Conservation (phyloP, 192 early-diverging fungal species). For the Coemansia interrupta region DNA sequence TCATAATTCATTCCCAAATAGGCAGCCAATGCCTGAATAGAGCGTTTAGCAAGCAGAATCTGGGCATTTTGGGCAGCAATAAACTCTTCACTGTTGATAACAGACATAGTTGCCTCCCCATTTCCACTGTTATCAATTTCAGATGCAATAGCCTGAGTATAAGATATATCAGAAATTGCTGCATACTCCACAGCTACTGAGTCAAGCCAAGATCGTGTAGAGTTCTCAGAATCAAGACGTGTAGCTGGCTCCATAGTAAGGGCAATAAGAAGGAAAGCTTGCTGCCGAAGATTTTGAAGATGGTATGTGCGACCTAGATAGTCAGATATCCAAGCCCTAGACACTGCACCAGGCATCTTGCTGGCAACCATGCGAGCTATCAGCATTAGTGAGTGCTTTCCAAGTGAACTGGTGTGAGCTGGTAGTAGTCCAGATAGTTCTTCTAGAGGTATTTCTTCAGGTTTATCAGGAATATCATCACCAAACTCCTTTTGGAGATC, state of each 20-base stretch:
- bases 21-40: slow-evolving; percentile 73
- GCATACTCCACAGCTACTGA: slow-evolving; percentile 68
- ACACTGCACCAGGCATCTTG: slow-evolving; percentile 93
- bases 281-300: slow-evolving; percentile 69
- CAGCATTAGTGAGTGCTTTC: slow-evolving; percentile 74
- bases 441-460: slow-evolving; percentile 82
- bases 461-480: slow-evolving; percentile 78
- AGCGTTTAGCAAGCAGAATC: slow-evolving; percentile 65
- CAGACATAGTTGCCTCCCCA: slow-evolving; percentile 55
- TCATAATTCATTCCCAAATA: slow-evolving; percentile 69
- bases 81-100: slow-evolving; percentile 86
- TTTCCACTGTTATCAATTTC: slow-evolving; percentile 5
- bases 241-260: slow-evolving; percentile 77
- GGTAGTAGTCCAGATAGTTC: slow-evolving; percentile 73
- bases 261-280: slow-evolving; percentile 72
- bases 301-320: slow-evolving; percentile 71
- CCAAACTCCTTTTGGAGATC: slow-evolving; percentile 92
- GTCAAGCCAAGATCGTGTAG: slow-evolving; percentile 80
- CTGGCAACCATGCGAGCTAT: slow-evolving; percentile 74
- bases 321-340: slow-evolving; percentile 70
- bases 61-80: slow-evolving; percentile 70
- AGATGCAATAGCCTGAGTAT: slow-evolving; percentile 24
- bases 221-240: slow-evolving; percentile 69
- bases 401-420: slow-evolving; percentile 62
- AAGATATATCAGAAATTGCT: slow-evolving; percentile 62